Conservation (phyloP, 306 rosid genomes). For the Gastrolobium bilobum region DNA sequence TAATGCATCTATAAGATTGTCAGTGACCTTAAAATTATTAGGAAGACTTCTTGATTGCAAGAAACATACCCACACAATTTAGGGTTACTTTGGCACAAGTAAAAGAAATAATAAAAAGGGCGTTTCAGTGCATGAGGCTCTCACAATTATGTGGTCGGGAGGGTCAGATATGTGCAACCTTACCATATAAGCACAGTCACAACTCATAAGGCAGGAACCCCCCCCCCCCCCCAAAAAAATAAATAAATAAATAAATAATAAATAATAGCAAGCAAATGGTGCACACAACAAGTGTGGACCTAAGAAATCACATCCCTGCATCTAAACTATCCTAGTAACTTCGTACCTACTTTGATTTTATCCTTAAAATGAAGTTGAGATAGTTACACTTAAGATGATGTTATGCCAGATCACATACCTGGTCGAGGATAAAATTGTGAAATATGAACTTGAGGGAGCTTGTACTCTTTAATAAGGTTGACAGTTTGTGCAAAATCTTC, state of each 20-base stretch:
- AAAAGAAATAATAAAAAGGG: constrained; percentile 3
- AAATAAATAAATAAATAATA: background rate
- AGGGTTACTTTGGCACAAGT: background rate
- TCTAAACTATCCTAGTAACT: constrained; percentile 26
- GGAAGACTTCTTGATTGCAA: constrained; percentile 7
- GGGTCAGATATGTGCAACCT: background rate
- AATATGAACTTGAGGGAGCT: constrained; percentile 92
- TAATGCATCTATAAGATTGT: background rate
- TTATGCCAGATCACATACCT: constrained; percentile 55
- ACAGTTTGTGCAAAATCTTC: constrained; percentile 88
- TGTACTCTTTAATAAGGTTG: constrained; percentile 77
- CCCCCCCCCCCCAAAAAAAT: background rate
- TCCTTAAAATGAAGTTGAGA: constrained; percentile 32
- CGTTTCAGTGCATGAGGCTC: background rate
- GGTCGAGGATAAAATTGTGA: constrained; percentile 99
- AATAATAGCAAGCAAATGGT: background rate
- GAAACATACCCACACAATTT: constrained; percentile 9
- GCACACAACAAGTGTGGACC: constrained; percentile 6
- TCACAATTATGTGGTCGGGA: background rate
- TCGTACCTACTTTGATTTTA: constrained; percentile 26
- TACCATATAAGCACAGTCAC: background rate
- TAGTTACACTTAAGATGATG: constrained; percentile 13
- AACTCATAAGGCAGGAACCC: background rate
- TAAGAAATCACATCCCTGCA: constrained; percentile 14
- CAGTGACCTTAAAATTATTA: background rate